Percentiles rank a stretch among this genome's conserved stretches.
Conservation (phyloP, 345 rosid genomes). For the Rhodomyrtus tomentosa region DNA sequence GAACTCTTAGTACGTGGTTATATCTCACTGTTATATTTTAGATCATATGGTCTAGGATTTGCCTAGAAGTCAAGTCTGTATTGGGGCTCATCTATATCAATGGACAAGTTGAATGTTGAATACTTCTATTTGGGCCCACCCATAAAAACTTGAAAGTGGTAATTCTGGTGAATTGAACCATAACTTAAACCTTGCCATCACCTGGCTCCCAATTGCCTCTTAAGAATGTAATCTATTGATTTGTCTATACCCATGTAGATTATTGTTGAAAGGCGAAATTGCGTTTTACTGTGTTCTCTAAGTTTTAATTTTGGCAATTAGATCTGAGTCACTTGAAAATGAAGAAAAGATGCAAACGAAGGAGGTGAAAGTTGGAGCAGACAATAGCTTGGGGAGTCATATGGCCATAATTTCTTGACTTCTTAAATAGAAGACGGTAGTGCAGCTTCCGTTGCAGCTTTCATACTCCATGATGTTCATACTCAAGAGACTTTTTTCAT, state of each 20-base stretch:
- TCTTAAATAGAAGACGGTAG: not conserved
- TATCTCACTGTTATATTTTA: not conserved
- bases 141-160: not conserved
- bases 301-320: not conserved
- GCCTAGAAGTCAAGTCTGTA: not conserved
- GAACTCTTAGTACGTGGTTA: not conserved
- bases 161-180: not conserved
- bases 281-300: not conserved
- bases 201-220: not conserved
- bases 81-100: not conserved
- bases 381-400: not conserved
- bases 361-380: not conserved
- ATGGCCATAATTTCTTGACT: not conserved
- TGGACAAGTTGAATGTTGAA: not conserved
- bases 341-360: not conserved
- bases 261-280: not conserved
- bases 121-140: not conserved
- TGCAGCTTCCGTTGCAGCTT: not conserved
- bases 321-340: not conserved
- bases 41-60: not conserved
- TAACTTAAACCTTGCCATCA: not conserved
- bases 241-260: not conserved
- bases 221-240: not conserved
- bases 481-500: not conserved
- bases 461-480: not conserved